Evolutionary conservation across 169 alveolate genomes (phyloP), one percentile per base, ranked within the genome.

Genomic region (Babesia divergens): DNA sequence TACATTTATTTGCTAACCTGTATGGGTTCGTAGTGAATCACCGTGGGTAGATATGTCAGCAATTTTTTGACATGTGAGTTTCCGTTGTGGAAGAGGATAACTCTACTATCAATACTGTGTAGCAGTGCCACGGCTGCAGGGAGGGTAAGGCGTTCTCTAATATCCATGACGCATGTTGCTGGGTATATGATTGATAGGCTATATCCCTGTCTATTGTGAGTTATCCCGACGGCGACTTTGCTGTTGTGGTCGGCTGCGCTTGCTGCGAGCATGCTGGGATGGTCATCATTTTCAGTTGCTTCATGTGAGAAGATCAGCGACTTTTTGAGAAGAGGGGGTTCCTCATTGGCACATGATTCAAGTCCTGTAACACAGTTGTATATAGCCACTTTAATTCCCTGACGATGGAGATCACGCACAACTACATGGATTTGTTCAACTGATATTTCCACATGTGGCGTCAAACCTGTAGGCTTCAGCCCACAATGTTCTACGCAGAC

Each of bases 401-500:
- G 44, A 16, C 49, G 29, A 4, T 16, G 9, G 13, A 79, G 40
- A 14, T 22, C 51, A 6, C 59, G 35, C n/a, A 58, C 29, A 13
- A 43, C 65, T 11, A 4, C 26, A 35, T 56, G 52, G 29, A 79
- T 44, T 16, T 56, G 50, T 6, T 59, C 47, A 9, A 16, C 49
- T 11, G 65, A 59, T 37, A 79, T 22, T 28, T 59, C 84, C 14
- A 70, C 64, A 2, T 69, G 82, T 16, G 83, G 60, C 16, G 77
- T 68, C n/a, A 9, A 31, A 8, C 65, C 84, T 32, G 29, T 31
- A 4, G 70, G 82, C 28, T 31, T 34, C 34, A 79, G 40, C 7
- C 40, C 83, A 18, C 74, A 22, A 42, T 79, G 64, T 43, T 89
- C 93, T 43, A 84, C 82, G 18, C 83, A 66, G 34, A 89, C 65